Base-by-base conservation (phyloP, 2,329 filamentous ascomycete species). In the Alternaria alternata region DNA sequence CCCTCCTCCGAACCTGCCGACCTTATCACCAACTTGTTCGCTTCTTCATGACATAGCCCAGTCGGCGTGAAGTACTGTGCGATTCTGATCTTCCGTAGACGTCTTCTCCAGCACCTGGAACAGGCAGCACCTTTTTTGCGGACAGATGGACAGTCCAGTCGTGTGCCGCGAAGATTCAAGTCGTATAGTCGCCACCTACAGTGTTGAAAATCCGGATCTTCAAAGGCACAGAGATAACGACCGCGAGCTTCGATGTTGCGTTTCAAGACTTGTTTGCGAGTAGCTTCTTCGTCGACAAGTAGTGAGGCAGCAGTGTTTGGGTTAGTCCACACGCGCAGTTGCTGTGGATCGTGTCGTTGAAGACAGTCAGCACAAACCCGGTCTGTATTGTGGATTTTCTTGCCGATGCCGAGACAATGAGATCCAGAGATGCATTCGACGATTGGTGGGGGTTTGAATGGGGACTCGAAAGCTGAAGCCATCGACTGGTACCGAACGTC, bases 11-110 rank as follows among this genome's bases (percentile, higher is more conserved):
- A 47, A 34, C 54, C 62, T 61, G 61, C 63, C 61, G 51, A 56
- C 62, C 62, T 66, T 51, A 56, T 66, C 22, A 67, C 61, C 39
- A 52, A 28, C 52, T 59, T 69, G 41, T 71, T 68, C 28, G 63
- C 68, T 61, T 72, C 67, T 53, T 74, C 71, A 69, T 74, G 70
- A 55, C 70, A 73, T 16, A 74, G 54, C 48, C 71, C 70, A 16
- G 62, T 66, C 18, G 71, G 68, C 43, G 69, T 73, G 51, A 75
- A 72, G 54, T 71, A 67, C 44, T 73, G 67, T 28, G 69, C 57
- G 18, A 71, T 63, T 16, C 34, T 54, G 49, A 74, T 68, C 55
- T 71, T 72, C 18, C 66, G 61, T 3, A 71, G 61, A 54, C 67
- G 62, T 34, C 62, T 60, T 18, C 54, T 66, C 70, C 72, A 75